Base-by-base conservation (phyloP, 306 rosid species). In the Elaeagnus macrophylla region DNA sequence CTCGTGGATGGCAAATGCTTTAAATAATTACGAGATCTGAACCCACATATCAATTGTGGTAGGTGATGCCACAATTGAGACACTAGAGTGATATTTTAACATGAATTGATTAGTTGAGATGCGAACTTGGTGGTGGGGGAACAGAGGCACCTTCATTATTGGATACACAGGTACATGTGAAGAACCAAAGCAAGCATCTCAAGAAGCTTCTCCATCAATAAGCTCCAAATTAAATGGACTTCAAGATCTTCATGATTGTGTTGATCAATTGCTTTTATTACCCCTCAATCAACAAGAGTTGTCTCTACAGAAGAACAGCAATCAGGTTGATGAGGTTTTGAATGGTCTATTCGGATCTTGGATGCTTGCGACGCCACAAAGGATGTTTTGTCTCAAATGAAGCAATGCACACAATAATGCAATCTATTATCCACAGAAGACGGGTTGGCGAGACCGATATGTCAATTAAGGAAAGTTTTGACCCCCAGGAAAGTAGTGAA, bases 271-370 rank as follows among this genome's bases (percentile, higher is more conserved):
- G 44, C 66, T 74, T 67, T 62, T 37, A 3, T 13, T 78, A 36
- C 80, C 72, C 6, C 47, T 16, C 18, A 54, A 39, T 12, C 77
- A 74, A 57, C 69, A 74, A 78, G 72, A 71, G 13, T 51, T 78
- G n/a, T 56, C 54, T 37, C 55, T 57, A 36, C 60, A 67, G 37
- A 32, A 45, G 8, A 8, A 70, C 3, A 44, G 70, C 39, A 70
- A 51, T 44, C 44, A 64, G 60, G 56, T 60, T 18, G 68, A 72
- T 20, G 68, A 68, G 60, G 20, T 59, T 42, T 47, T 74, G 48
- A 71, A 75, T 54, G 73, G 77, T 70, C 76, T 37, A 70, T 71
- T 12, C 54, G 67, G 15, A 47, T 75, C 37, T 47, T 71, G 62
- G 77, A 62, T 52, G 11, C 57, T 15, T 73, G 67, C 45, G 59